Evolutionary conservation across 2,329 filamentous ascomycete genomes (phyloP), one percentile per base, ranked within the genome.

Genomic region (Diaporthe aspalathi): DNA sequence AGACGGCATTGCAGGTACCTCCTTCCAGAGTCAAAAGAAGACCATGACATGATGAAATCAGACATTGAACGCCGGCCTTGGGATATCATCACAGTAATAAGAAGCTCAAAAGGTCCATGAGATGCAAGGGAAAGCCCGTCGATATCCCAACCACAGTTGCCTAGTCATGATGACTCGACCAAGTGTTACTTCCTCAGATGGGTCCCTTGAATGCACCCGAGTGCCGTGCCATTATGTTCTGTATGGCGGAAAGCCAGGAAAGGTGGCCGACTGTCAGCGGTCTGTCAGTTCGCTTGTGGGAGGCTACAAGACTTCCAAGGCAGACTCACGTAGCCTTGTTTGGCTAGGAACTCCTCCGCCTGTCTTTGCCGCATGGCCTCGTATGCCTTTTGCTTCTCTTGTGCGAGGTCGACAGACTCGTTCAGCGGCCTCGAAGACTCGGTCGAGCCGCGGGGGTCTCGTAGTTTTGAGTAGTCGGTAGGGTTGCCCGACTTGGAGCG

Each of bases 311-410:
- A 29, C 22, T 17, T 52, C 53, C 29, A 63, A 20, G 67, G 43
- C n/a, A 69, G 24, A 70, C 71, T 70, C 35, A 70, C 71, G 29
- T 66, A 66, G 43, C 71, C 71, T 14, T 73, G 54, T 27, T 71
- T 71, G 45, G 35, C 50, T 3, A 73, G 43, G 20, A 57, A 71
- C 6, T 65, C 71, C 6, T 73, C 69, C 8, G 71, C 71, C 14
- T 71, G 54, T 40, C 22, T 63, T 52, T 52, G 56, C 29, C 65
- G 49, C 68, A 52, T 73, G 3, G 67, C 69, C 45, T 71, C 43
- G n/a, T 56, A 54, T 12, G 71, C 71, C 50, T 66, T 65, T n/a
- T 47, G 53, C 17, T 66, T 73, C 27, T 45, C 57, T 20, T 68
- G 56, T 29, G 62, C 57, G 3, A 45, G 22, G 52, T 65, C 50